Base-by-base conservation (phyloP, 306 rosid genomes). In the Quercus parvula region DNA sequence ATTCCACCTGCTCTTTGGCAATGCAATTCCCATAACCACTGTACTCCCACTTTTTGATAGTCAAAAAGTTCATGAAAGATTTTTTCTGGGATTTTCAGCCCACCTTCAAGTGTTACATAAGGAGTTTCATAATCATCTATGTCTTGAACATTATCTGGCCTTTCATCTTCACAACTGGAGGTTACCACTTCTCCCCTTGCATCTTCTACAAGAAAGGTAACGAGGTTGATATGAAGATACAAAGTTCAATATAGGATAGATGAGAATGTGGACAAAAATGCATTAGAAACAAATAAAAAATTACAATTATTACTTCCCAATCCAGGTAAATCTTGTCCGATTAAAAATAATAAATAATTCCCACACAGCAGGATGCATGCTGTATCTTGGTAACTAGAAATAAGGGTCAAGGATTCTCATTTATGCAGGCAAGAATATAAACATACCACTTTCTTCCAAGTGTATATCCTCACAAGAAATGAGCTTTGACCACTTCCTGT, bases 1-100 rank as follows among this genome's bases (percentile, higher is more conserved):
- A 95, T 95, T 83, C 99, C 99, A 78, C 99, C 99, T 51, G 98
- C 94, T 80, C 86, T 90, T 83, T 95, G 99, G 92, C 99, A 92
- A 87, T 95, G 99, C 87, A 95, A 80, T 87, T 95, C 99, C 99
- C 99, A 95, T 79, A 95, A 77, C 99, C 99, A 95, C 80, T 95
- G 99, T 35, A 92, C 98, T 70, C 99, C 99, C 56, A 95, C 92
- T 88, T 88, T 92, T 87, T 95, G 99, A 85, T 95, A 92, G 85
- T 95, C 99, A 91, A 95, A 95, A n/a, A 95, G 92, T 73, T 86
- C 84, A 31, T 86, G 85, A 87, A 91, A 95, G 55, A 91, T 89
- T 64, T 74, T 78, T 49, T 77, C 86, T 7, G 98, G 99, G 81
- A 95, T 84, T 83, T 90, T 91, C 78, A 95, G 81, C 72, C 99